Percentiles rank a stretch among this genome's conserved stretches.
Evolutionary conservation across 371 early-diverging fungal genomes (phyloP).

Genomic region (Rhizopus sp.): DNA sequence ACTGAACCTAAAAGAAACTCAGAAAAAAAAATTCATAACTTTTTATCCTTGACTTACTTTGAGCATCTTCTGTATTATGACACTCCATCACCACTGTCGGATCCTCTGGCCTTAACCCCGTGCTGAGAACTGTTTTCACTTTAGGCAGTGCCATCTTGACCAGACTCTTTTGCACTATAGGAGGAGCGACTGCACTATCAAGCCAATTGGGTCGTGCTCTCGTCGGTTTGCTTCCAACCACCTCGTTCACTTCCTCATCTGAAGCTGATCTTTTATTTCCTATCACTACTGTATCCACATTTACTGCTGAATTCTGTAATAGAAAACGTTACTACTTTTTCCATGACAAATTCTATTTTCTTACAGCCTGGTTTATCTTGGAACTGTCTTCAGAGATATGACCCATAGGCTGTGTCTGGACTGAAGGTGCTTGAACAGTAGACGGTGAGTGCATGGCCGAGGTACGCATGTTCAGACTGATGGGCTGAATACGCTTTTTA

Average conservation of each 20-base stretch:
- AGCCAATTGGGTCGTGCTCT: conserved; percentile 36
- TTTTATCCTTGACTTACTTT: conserved; percentile 9
- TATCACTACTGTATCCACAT: conserved; percentile 31
- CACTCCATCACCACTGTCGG: conserved; percentile 50
- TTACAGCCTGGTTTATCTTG: not conserved
- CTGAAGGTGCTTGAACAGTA: not conserved
- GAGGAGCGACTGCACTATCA: conserved; percentile 46
- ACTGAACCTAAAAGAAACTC: conserved; percentile 15
- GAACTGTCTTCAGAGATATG: too few relatives aligned
- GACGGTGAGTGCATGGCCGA: not conserved
- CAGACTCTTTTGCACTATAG: conserved; percentile 47
- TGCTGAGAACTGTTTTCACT: conserved; percentile 47
- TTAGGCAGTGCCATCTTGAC: conserved; percentile 57
- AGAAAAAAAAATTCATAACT: conserved; percentile 1
- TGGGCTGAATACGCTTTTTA: conserved; percentile 78
- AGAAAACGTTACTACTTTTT: not conserved
- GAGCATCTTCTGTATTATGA: conserved; percentile 41
- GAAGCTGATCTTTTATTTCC: conserved; percentile 54
- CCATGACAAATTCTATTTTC: not conserved
- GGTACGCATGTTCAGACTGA: conserved; percentile 10
- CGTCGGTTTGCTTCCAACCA: conserved; percentile 14
- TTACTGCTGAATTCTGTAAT: not conserved
- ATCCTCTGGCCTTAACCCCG: conserved; percentile 28
- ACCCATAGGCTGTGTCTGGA: not conserved
- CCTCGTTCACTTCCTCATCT: conserved; percentile 18